These are phyloP conservation scores for Aegilops speltoides DNA, from an alignment of 176 grass and related monocot species.

Conservation along the genomic window DNA sequence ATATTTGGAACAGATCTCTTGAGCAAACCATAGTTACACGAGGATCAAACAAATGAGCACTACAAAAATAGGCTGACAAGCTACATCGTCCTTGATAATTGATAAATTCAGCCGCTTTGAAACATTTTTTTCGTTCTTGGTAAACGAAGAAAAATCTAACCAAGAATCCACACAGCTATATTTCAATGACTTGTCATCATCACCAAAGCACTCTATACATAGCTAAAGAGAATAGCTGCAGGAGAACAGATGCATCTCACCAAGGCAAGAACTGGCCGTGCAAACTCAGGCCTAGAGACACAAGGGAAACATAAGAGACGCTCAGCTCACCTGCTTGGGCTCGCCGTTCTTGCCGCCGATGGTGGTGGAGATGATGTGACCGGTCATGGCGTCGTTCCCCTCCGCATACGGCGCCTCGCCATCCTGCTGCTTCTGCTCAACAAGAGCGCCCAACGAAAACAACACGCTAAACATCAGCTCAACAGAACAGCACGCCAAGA, in stretches of 20 bases:
- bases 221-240: neutral
- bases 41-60: neutral
- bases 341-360: constrained; percentile 66
- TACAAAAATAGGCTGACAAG: neutral
- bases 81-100: too few relatives aligned
- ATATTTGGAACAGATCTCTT: neutral
- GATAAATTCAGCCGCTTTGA: too few relatives aligned
- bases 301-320: too few relatives aligned
- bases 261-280: too few relatives aligned
- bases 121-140: neutral
- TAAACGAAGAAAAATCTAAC: neutral
- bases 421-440: constrained; percentile 22
- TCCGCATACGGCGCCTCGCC: constrained; percentile 49
- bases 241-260: too few relatives aligned
- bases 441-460: neutral
- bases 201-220: neutral
- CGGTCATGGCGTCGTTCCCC: constrained; percentile 60
- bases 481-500: neutral
- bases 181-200: neutral
- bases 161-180: neutral
- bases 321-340: too few relatives aligned
- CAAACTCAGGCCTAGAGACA: too few relatives aligned
- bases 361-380: constrained; percentile 78
- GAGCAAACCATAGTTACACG: neutral
- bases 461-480: neutral